Conservation (phyloP, 2,329 filamentous ascomycete genomes). For the Trichophaea hybrida region DNA sequence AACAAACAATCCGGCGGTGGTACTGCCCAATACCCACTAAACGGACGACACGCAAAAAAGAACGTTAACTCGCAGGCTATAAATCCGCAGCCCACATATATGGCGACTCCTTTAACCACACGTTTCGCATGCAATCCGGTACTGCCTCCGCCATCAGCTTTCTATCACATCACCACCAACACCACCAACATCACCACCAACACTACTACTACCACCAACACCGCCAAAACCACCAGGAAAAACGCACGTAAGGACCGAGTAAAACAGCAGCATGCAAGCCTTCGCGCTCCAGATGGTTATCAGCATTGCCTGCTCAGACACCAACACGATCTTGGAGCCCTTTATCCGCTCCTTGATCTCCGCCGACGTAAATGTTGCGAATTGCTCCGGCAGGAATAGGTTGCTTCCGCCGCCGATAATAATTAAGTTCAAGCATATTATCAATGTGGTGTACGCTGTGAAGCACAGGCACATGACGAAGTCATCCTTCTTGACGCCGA, state of each 20-base stretch:
- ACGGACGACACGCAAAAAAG: constrained; percentile 20
- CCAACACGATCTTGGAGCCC: constrained; percentile 35
- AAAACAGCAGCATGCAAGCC: constrained; percentile 26
- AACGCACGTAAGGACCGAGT: constrained; percentile 8
- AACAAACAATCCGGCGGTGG: constrained; percentile 1
- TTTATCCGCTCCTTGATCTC: constrained; percentile 34
- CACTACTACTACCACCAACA: no score
- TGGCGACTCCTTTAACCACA: constrained; percentile 9
- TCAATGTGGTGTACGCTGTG: constrained; percentile 32
- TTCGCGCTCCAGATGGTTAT: constrained; percentile 28
- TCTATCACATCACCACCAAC: not conserved
- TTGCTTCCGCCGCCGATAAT: constrained; percentile 34
- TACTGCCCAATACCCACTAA: constrained; percentile 18
- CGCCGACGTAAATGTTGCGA: constrained; percentile 29
- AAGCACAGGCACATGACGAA: not conserved
- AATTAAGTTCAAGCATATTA: constrained; percentile 34
- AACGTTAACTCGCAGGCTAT: constrained; percentile 17
- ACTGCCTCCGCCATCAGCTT: not conserved
- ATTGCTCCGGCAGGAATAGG: constrained; percentile 32
- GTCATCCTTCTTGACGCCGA: not conserved
- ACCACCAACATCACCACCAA: no score
- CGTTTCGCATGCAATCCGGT: not conserved
- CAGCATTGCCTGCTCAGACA: constrained; percentile 35
- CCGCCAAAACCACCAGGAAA: not conserved
- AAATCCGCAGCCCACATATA: constrained; percentile 13